phyloP scores from a whole-genome alignment of 2,329 filamentous ascomycete genomes.

The Orbilia oligospora region DNA sequence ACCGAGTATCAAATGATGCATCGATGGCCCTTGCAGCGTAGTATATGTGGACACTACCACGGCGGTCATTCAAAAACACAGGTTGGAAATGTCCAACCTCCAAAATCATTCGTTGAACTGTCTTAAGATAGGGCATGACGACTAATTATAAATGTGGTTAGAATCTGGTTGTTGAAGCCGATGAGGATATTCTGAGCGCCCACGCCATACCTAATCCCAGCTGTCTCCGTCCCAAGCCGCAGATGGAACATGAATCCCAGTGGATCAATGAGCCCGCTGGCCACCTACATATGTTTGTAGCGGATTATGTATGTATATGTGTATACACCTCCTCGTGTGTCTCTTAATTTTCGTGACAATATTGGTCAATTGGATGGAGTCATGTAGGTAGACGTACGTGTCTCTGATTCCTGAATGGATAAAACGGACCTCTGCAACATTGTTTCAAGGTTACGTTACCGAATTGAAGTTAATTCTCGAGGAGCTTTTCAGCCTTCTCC shows the following conservation, averaged over 20 bases:
- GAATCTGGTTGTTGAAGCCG: conserved; percentile 4
- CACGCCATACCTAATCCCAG: conserved; percentile 7
- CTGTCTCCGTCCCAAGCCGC: conserved; percentile 18
- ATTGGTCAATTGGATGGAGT: background rate
- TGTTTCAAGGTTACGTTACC: no score
- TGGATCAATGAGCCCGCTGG: background rate
- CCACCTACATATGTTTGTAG: conserved; percentile 4
- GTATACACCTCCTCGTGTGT: background rate
- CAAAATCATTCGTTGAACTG: background rate
- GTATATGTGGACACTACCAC: background rate
- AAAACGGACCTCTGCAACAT: conserved; percentile 6
- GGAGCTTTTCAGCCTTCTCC: background rate
- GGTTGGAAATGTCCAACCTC: background rate
- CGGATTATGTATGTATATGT: background rate
- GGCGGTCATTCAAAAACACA: background rate
- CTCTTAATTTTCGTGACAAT: no score
- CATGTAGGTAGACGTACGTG: background rate
- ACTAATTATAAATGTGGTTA: conserved; percentile 1
- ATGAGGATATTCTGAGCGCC: background rate
- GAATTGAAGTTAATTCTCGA: background rate
- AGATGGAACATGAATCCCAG: background rate
- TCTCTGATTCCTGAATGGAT: background rate
- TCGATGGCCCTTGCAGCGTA: background rate
- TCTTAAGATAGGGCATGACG: background rate
- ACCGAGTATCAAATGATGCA: conserved; percentile 3